A percentile compares a stretch with the other conserved stretches of the same genome.
These are phyloP conservation scores for Monosporozyma yasuniensis DNA, from an alignment of 805 yeast genomes.

Conservation along the genomic window DNA sequence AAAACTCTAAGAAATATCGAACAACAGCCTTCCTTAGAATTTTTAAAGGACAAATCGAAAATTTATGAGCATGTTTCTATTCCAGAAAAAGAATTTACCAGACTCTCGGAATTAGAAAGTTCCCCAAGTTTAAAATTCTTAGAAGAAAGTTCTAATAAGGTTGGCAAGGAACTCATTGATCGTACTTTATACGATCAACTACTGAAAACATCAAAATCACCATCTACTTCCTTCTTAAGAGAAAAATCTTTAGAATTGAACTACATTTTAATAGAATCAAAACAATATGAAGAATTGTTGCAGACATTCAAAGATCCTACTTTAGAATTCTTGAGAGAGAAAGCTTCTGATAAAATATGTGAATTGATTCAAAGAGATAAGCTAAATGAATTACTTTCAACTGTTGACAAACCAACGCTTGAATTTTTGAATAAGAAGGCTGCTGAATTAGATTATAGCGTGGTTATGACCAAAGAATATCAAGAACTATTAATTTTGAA, in stretches of 20 bases:
- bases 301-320: background rate
- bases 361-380: background rate
- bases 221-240: background rate
- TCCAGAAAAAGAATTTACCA: background rate
- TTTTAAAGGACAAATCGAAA: slow-evolving; percentile 1
- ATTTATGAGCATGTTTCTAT: slow-evolving; percentile 4
- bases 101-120: background rate
- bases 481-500: background rate
- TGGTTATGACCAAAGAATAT: background rate
- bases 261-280: background rate
- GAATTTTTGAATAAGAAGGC: background rate
- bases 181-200: background rate
- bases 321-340: background rate
- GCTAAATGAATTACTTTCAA: background rate
- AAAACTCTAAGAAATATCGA: slow-evolving; percentile 2
- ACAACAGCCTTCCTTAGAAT: slow-evolving; percentile 15
- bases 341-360: background rate
- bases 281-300: background rate
- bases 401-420: background rate
- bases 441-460: background rate
- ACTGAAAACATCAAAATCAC: background rate
- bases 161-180: slow-evolving; percentile 7
- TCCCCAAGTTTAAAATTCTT: slow-evolving; percentile 6
- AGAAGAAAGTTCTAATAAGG: no score
- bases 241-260: background rate